Conservation (phyloP, 257 asterid species). For the Nicotiana otophora region DNA sequence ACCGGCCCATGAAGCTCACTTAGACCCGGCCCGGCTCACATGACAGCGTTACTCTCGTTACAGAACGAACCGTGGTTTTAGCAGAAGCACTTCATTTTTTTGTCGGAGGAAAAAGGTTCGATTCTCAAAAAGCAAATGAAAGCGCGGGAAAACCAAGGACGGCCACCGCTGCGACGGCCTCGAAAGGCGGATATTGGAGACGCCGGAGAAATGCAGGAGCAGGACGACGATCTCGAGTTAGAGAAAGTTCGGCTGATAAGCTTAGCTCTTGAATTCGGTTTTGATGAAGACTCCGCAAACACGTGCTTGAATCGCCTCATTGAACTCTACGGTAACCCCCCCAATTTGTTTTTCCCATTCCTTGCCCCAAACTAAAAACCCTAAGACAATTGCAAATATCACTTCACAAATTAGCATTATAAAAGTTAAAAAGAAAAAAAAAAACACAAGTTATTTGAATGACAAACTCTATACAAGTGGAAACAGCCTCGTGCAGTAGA, state of each 20-base stretch:
- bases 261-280: conserved; percentile 81
- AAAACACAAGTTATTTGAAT: no score
- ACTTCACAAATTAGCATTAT: background rate
- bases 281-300: conserved; percentile 60
- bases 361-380: background rate
- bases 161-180: background rate
- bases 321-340: conserved; percentile 69
- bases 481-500: no score
- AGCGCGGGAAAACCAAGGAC: conserved; percentile 57
- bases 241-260: conserved; percentile 70
- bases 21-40: no score
- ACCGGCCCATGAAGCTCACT: no score
- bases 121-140: conserved; percentile 9
- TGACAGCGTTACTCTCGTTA: no score
- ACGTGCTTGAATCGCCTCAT: conserved; percentile 67
- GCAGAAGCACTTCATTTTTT: background rate
- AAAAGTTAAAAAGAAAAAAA: no score
- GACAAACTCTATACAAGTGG: no score
- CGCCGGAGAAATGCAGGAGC: conserved; percentile 40
- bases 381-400: background rate
- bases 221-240: conserved; percentile 51
- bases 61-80: background rate
- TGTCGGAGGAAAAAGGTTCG: background rate
- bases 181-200: conserved; percentile 9
- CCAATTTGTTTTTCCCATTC: background rate